These are phyloP conservation scores for Chlorella sorokiniana DNA, from an alignment of 139 green algal genomes.

Conservation along the genomic window DNA sequence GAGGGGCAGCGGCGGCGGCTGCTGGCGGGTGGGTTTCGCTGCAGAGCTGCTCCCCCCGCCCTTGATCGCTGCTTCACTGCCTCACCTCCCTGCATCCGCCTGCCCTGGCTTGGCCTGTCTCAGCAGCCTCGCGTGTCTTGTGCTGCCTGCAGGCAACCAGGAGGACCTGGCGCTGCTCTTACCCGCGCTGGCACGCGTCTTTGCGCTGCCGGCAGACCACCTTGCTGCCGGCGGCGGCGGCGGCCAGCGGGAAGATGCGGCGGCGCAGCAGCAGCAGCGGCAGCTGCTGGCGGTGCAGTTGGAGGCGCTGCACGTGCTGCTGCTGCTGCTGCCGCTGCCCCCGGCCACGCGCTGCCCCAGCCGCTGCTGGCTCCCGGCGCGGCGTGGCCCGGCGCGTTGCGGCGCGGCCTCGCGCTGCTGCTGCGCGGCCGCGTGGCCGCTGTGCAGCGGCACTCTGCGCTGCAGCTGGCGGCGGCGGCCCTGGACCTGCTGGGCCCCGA, in stretches of 20 bases:
- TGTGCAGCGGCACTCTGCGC: constrained; percentile 58
- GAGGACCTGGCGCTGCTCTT: constrained; percentile 1
- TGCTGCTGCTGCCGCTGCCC: constrained; percentile 58
- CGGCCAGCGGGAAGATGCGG: neutral
- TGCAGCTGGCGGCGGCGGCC: constrained; percentile 60
- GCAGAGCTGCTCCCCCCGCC: neutral
- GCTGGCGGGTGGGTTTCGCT: neutral
- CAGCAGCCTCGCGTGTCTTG: neutral
- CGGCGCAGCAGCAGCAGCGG: neutral
- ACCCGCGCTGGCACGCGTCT: constrained; percentile 11
- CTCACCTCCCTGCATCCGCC: neutral
- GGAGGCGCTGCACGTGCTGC: constrained; percentile 62
- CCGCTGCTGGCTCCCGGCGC: neutral
- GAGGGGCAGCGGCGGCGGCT: neutral
- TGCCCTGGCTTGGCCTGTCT: neutral
- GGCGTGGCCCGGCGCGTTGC: constrained; percentile 46
- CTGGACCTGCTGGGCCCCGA: constrained; percentile 40
- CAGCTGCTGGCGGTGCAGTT: constrained; percentile 54
- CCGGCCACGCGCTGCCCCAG: neutral
- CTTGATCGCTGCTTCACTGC: neutral
- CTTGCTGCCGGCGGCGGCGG: neutral
- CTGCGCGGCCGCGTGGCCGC: constrained; percentile 41
- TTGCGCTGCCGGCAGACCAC: constrained; percentile 31
- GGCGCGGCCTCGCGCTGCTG: constrained; percentile 42
- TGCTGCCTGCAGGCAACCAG: neutral